These are phyloP conservation scores for Diatrype stigma DNA, from an alignment of 2,329 filamentous ascomycete species.

Conservation along the genomic window DNA sequence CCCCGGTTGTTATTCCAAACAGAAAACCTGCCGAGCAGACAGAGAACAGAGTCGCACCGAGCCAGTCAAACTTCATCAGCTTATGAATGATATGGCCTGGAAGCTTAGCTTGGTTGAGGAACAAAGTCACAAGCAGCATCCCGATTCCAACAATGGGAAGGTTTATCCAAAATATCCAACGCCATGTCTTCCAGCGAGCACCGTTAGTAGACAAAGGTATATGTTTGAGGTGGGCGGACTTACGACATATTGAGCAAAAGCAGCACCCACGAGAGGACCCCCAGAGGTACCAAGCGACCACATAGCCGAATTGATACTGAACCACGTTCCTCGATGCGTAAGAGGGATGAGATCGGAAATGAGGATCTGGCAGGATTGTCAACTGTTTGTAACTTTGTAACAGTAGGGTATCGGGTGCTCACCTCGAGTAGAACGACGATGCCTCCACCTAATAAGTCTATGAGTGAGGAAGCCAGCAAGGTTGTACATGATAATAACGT, in stretches of 20 bases:
- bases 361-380: conserved; percentile 12
- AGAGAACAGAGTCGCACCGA: conserved; percentile 61
- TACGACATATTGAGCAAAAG: conserved; percentile 43
- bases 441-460: conserved; percentile 31
- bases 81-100: conserved; percentile 44
- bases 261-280: conserved; percentile 50
- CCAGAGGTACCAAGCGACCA: conserved; percentile 50
- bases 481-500: not conserved
- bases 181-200: conserved; percentile 37
- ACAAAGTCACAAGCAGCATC: conserved; percentile 42
- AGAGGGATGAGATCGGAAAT: conserved; percentile 35
- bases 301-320: conserved; percentile 21
- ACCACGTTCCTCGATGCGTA: conserved; percentile 30
- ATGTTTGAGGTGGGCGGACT: not conserved
- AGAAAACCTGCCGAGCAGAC: conserved; percentile 19
- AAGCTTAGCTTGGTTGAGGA: conserved; percentile 46
- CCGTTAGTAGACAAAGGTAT: no score
- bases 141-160: conserved; percentile 52
- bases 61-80: conserved; percentile 56
- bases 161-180: conserved; percentile 65
- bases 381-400: no score
- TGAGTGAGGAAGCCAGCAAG: not conserved
- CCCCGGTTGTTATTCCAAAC: conserved; percentile 55
- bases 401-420: not conserved
- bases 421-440: conserved; percentile 37